These are phyloP conservation scores for Bassia scoparia DNA, from an alignment of 148 eudicot genomes.

Conservation along the genomic window DNA sequence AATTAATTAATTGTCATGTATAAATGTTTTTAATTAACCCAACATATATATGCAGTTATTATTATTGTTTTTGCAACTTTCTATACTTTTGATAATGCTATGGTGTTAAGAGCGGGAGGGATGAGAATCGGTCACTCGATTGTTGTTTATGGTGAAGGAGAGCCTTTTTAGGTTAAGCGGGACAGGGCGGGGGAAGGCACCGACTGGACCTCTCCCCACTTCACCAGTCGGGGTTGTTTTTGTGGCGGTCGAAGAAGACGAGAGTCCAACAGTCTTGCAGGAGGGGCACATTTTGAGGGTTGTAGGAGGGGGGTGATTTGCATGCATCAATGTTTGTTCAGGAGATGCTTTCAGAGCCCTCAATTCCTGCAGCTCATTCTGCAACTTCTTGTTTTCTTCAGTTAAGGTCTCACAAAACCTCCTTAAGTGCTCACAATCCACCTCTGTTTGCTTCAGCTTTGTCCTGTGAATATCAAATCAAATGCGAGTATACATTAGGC, in stretches of 20 bases:
- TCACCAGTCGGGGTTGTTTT: neutral
- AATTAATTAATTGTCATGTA: neutral
- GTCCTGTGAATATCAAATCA: constrained; percentile 37
- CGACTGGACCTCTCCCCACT: neutral
- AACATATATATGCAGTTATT: neutral
- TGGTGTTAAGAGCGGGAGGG: constrained; percentile 10
- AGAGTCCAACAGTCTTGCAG: constrained; percentile 42
- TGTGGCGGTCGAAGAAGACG: constrained; percentile 19
- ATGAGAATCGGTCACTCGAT: neutral
- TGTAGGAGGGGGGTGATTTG: constrained; percentile 37
- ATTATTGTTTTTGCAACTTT: neutral
- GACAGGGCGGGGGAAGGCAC: constrained; percentile 15
- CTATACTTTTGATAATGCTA: neutral
- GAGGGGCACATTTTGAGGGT: constrained; percentile 64
- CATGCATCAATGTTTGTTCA: constrained; percentile 7
- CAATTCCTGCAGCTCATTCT: constrained; percentile 57
- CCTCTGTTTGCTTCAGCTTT: constrained; percentile 69
- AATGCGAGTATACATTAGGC: no score
- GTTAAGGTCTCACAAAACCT: constrained; percentile 55
- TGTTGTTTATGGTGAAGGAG: constrained; percentile 23
- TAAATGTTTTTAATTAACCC: neutral
- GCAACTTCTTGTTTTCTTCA: constrained; percentile 55
- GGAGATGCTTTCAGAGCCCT: constrained; percentile 45
- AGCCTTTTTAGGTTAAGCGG: constrained; percentile 21
- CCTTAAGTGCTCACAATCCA: constrained; percentile 52